phyloP scores from a whole-genome alignment of 2,329 filamentous ascomycete genomes.

The Ascochyta clinopodiicola region DNA sequence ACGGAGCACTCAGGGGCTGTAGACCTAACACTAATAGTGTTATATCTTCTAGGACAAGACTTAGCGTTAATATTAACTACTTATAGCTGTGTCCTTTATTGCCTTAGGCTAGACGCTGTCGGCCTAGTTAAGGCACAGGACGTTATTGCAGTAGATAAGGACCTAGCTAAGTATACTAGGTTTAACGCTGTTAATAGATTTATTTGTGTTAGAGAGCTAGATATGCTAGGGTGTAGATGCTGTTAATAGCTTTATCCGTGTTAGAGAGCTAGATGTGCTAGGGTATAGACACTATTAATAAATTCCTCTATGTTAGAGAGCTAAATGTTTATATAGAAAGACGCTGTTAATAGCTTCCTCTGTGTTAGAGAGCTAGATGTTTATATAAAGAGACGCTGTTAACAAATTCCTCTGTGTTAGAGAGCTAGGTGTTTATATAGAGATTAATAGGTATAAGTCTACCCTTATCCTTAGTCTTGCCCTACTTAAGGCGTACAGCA shows the following conservation, averaged over 20 bases:
- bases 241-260: conserved; percentile 90
- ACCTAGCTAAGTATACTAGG: conserved; percentile 88
- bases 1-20: too few species aligned
- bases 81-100: conserved; percentile 49
- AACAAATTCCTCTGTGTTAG: too few species aligned
- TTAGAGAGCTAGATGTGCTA: conserved; percentile 74
- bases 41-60: not conserved
- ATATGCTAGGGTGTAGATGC: conserved; percentile 54
- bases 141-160: conserved; percentile 96
- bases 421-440: conserved; percentile 80
- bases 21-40: not conserved
- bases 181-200: conserved; percentile 87
- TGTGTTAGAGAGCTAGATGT: too few species aligned
- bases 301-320: too few species aligned
- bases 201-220: conserved; percentile 87
- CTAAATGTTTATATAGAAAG: too few species aligned
- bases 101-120: conserved; percentile 55
- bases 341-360: too few species aligned
- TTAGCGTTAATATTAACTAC: conserved; percentile 38
- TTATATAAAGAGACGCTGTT: too few species aligned
- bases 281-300: too few species aligned
- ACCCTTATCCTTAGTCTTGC: conserved; percentile 96
- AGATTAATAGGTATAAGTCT: conserved; percentile 90
- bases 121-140: conserved; percentile 82
- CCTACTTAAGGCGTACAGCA: conserved; percentile 95